Evolutionary conservation across 2,329 filamentous ascomycete species (phyloP).

Genomic region (Sporothrix brasiliensis): DNA sequence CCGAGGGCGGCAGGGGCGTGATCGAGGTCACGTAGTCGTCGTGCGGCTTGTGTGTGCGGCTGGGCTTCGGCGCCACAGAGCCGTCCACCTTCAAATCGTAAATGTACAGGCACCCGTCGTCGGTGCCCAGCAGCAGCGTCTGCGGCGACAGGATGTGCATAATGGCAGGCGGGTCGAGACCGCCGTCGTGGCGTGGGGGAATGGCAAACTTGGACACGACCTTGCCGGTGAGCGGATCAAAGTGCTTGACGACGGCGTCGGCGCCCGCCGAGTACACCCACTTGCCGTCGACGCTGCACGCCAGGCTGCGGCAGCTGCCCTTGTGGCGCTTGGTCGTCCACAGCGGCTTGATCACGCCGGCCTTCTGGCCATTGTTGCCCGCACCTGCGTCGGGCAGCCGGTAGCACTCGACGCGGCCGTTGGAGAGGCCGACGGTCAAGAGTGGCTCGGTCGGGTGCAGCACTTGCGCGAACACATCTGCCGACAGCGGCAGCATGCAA

Average conservation of each 20-base stretch:
- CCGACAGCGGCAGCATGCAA: slow-evolving; percentile 81
- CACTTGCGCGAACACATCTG: slow-evolving; percentile 86
- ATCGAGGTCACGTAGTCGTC: slow-evolving; percentile 91
- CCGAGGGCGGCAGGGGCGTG: slow-evolving; percentile 76
- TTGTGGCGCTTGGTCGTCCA: slow-evolving; percentile 92
- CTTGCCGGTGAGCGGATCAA: slow-evolving; percentile 58
- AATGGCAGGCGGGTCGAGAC: slow-evolving; percentile 64
- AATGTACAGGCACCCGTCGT: slow-evolving; percentile 85
- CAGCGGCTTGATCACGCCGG: slow-evolving; percentile 74
- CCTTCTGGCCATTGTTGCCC: slow-evolving; percentile 65
- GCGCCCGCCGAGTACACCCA: slow-evolving; percentile 67
- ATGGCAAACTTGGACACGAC: slow-evolving; percentile 83
- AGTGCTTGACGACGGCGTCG: slow-evolving; percentile 58
- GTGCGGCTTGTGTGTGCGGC: slow-evolving; percentile 83
- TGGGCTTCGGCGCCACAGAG: slow-evolving; percentile 60
- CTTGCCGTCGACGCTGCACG: slow-evolving; percentile 76
- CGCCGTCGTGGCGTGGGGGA: slow-evolving; percentile 57
- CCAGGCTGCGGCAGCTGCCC: slow-evolving; percentile 83
- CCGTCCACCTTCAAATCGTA: slow-evolving; percentile 72
- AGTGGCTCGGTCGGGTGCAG: slow-evolving; percentile 83
- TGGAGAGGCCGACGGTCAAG: slow-evolving; percentile 81
- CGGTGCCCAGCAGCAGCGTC: slow-evolving; percentile 83
- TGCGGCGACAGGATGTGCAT: slow-evolving; percentile 85
- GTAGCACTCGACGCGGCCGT: slow-evolving; percentile 83
- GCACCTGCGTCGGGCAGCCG: slow-evolving; percentile 63